phyloP scores from a whole-genome alignment of 176 grass and related monocot genomes.

The Guadua angustifolia region DNA sequence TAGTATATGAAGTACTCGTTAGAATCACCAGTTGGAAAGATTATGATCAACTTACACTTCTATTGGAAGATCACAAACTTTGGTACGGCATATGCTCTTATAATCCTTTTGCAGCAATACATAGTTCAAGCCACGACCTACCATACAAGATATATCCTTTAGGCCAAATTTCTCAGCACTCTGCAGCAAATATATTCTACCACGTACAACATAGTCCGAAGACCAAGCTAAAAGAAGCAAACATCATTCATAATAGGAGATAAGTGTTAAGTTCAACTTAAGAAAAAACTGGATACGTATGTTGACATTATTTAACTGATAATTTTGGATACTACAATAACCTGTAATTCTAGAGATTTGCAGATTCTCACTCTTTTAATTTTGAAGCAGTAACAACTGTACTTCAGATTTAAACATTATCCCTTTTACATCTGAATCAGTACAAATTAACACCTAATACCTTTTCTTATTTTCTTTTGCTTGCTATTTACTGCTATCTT shows the following conservation, averaged over 20 bases:
- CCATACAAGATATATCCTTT: slow-evolving; percentile 7
- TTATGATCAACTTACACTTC: slow-evolving; percentile 54
- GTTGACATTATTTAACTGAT: not conserved
- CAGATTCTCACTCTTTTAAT: slow-evolving; percentile 13
- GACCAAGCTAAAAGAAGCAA: not conserved
- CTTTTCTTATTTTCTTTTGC: not conserved
- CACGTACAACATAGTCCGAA: slow-evolving; percentile 10
- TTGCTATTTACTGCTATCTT: not conserved
- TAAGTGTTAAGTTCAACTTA: not conserved
- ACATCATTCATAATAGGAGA: not conserved
- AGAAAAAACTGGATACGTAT: slow-evolving; percentile 19
- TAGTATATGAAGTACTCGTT: slow-evolving; percentile 3
- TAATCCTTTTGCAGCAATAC: slow-evolving; percentile 52
- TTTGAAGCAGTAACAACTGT: not conserved
- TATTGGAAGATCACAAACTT: slow-evolving; percentile 45
- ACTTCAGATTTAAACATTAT: not conserved
- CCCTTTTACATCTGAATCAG: not conserved
- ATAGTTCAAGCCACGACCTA: slow-evolving; percentile 38
- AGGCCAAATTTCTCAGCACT: slow-evolving; percentile 8
- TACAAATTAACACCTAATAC: not conserved
- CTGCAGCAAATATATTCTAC: not conserved
- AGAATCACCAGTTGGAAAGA: slow-evolving; percentile 10
- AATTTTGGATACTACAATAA: not conserved
- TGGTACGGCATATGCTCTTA: slow-evolving; percentile 53
- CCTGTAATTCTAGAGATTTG: not conserved